phyloP scores from a whole-genome alignment of 306 rosid genomes.

The Cucumis hystrix region DNA sequence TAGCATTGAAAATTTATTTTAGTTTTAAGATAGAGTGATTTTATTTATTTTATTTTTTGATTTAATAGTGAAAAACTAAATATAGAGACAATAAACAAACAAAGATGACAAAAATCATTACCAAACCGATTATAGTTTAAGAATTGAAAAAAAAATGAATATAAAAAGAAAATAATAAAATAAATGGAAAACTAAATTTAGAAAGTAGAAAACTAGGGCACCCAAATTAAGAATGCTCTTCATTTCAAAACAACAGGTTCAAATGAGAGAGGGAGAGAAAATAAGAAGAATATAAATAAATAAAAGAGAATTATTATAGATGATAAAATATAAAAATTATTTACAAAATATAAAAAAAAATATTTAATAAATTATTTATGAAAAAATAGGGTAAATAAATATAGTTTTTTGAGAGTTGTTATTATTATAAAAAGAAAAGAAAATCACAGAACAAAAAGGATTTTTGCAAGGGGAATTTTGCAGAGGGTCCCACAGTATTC shows the following conservation, averaged over 20 bases:
- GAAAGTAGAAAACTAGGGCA: conserved; percentile 2
- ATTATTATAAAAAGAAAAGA: not conserved
- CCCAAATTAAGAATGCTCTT: not conserved
- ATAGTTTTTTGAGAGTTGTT: not conserved
- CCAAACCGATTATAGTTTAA: not conserved
- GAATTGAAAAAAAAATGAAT: not conserved
- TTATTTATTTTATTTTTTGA: too few species aligned
- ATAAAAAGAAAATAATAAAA: not conserved
- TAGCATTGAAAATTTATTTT: not conserved
- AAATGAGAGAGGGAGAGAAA: not conserved
- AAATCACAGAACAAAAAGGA: conserved; percentile 9
- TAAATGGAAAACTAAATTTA: not conserved
- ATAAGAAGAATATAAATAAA: too few species aligned
- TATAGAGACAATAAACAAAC: not conserved
- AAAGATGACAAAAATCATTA: not conserved
- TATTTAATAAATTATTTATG: too few species aligned
- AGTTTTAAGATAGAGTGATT: not conserved
- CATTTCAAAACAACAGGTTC: not conserved
- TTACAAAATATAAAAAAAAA: too few species aligned
- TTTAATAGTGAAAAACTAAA: not conserved
- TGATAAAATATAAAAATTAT: too few species aligned
- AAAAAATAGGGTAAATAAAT: too few species aligned
- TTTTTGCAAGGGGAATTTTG: not conserved
- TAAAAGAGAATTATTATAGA: too few species aligned
- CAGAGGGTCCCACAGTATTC: conserved; percentile 12